Percentiles rank a stretch among this genome's conserved stretches.
These are phyloP conservation scores for Paxillus ammoniavirescens DNA, from an alignment of 768 basidiomycete genomes.

Conservation along the genomic window DNA sequence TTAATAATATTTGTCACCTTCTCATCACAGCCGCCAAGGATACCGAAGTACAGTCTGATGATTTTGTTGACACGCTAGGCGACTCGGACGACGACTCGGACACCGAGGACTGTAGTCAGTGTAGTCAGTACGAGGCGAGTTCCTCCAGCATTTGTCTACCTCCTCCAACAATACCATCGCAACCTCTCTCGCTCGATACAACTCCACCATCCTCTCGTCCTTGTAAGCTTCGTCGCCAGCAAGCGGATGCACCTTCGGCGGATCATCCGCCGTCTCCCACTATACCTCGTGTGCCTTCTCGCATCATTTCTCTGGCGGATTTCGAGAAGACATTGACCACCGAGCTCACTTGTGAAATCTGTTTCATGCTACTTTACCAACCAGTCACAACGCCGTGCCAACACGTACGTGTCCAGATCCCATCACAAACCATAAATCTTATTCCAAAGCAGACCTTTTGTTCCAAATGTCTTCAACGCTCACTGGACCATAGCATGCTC, in stretches of 20 bases:
- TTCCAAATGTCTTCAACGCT: conserved; percentile 81
- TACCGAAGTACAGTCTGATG: conserved; percentile 8
- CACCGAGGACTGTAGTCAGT: conserved; percentile 13
- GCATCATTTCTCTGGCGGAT: conserved; percentile 29
- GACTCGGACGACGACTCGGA: conserved; percentile 33
- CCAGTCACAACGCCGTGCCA: conserved; percentile 95
- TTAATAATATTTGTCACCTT: conserved; percentile 54
- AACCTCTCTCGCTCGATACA: conserved; percentile 1
- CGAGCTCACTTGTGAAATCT: conserved; percentile 89
- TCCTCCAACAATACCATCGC: conserved; percentile 9
- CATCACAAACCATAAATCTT: conserved; percentile 5
- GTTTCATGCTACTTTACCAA: conserved; percentile 77
- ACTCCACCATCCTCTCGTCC: conserved; percentile 19
- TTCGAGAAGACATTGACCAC: conserved; percentile 61
- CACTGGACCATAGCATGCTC: conserved; percentile 76
- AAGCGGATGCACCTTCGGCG: conserved; percentile 32
- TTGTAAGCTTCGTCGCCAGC: conserved; percentile 24
- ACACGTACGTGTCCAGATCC: conserved; percentile 57
- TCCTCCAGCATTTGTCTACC: conserved; percentile 29
- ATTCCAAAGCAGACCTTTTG: conserved; percentile 75
- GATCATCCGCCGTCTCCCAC: conserved; percentile 19
- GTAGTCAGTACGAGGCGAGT: neutral
- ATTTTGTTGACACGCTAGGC: conserved; percentile 20
- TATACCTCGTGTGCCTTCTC: conserved; percentile 8
- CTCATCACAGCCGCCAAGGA: conserved; percentile 25